Percentiles rank a stretch among this genome's conserved stretches.
These are phyloP conservation scores for Chrysosphaeria jannelii DNA, from an alignment of 2,329 filamentous ascomycete species.

Conservation along the genomic window DNA sequence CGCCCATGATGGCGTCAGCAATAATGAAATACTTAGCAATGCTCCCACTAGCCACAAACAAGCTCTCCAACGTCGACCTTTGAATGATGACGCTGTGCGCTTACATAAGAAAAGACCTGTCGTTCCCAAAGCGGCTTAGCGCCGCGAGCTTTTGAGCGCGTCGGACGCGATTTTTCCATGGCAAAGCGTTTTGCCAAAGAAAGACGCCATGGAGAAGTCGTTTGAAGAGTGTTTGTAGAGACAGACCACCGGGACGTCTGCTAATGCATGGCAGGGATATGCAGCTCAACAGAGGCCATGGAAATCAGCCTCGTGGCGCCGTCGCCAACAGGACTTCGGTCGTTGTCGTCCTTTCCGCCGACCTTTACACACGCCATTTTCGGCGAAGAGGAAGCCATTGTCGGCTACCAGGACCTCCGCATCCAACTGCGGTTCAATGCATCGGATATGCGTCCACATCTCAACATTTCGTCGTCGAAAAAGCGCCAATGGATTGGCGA, in stretches of 20 bases:
- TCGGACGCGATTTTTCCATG: too few relatives aligned
- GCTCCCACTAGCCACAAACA: too few relatives aligned
- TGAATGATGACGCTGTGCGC: too few relatives aligned
- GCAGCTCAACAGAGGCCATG: conserved; percentile 29
- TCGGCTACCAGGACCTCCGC: conserved; percentile 59
- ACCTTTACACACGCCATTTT: conserved; percentile 80
- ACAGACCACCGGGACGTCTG: too few relatives aligned
- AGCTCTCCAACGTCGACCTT: too few relatives aligned
- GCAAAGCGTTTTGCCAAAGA: too few relatives aligned
- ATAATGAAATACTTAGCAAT: too few relatives aligned
- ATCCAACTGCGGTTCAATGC: conserved; percentile 40
- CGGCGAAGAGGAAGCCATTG: conserved; percentile 71
- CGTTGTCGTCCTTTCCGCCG: conserved; percentile 44
- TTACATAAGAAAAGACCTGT: too few relatives aligned
- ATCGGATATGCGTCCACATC: conserved; percentile 46
- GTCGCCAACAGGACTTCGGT: conserved; percentile 18
- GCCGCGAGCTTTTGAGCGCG: too few relatives aligned
- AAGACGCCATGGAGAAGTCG: too few relatives aligned
- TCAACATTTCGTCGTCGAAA: conserved; percentile 39
- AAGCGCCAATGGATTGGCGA: conserved; percentile 41
- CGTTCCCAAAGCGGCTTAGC: too few relatives aligned
- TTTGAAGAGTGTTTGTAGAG: too few relatives aligned
- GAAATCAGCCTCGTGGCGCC: conserved; percentile 26
- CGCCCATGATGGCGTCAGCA: conserved; percentile 10
- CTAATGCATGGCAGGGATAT: conserved; percentile 18